Percentiles rank a stretch among this genome's conserved stretches.
These are phyloP conservation scores for Phyllosticta ampelicida DNA, from an alignment of 2,329 filamentous ascomycete genomes.

Conservation along the genomic window DNA sequence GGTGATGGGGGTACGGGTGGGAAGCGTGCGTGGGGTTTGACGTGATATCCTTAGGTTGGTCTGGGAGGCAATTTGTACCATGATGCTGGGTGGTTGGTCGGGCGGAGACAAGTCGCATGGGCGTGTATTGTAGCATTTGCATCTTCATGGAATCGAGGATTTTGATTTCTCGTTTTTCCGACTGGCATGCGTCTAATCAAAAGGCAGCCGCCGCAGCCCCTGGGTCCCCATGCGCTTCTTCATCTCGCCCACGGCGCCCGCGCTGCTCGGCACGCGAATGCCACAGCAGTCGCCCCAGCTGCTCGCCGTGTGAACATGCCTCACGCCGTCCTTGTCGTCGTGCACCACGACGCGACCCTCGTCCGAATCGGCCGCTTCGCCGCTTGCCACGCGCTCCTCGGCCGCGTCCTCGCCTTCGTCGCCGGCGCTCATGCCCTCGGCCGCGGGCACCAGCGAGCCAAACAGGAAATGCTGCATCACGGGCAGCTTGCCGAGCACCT, in stretches of 20 bases:
- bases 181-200: too few relatives aligned
- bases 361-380: constrained; percentile 25
- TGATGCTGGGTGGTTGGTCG: background rate
- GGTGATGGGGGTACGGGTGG: background rate
- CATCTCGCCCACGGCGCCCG: constrained; percentile 83
- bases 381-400: constrained; percentile 16
- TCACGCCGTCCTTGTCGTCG: constrained; percentile 54
- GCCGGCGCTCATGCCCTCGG: constrained; percentile 65
- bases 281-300: constrained; percentile 95
- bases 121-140: too few relatives aligned
- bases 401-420: constrained; percentile 37
- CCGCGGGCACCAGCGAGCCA: constrained; percentile 70
- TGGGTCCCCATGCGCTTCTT: constrained; percentile 59
- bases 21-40: background rate
- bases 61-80: background rate
- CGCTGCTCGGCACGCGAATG: constrained; percentile 89
- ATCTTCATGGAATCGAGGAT: background rate
- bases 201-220: constrained; percentile 62
- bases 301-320: constrained; percentile 56
- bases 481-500: constrained; percentile 84
- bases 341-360: constrained; percentile 45
- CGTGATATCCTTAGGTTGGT: constrained; percentile 3
- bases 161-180: too few relatives aligned
- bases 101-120: background rate
- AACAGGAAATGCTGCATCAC: constrained; percentile 99